A percentile compares a stretch with the other conserved stretches of the same genome.
Evolutionary conservation across 257 asterid species (phyloP).

Genomic region (Solanum pinnatisectum): DNA sequence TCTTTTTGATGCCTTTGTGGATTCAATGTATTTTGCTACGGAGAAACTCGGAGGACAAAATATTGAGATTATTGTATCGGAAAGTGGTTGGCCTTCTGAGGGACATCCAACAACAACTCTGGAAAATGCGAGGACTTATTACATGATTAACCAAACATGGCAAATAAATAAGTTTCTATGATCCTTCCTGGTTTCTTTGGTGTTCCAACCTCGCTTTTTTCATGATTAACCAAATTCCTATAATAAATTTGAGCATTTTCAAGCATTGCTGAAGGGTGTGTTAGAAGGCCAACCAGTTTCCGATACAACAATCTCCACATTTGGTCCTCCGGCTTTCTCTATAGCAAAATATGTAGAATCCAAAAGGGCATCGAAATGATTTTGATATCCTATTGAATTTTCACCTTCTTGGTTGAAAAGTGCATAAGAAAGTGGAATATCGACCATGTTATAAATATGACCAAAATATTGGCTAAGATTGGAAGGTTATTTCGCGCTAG

Average conservation of each 20-base stretch:
- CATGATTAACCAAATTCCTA: neutral
- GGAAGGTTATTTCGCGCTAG: neutral
- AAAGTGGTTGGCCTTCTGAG: slow-evolving; percentile 33
- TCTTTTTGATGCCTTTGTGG: slow-evolving; percentile 27
- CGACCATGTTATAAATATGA: neutral
- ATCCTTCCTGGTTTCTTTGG: slow-evolving; percentile 12
- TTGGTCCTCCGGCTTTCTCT: slow-evolving; percentile 17
- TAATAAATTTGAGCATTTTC: slow-evolving; percentile 7
- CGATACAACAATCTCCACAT: slow-evolving; percentile 21
- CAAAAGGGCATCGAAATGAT: slow-evolving; percentile 28
- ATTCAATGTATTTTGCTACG: slow-evolving; percentile 17
- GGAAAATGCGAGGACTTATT: slow-evolving; percentile 1
- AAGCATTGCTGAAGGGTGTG: neutral
- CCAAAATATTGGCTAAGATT: slow-evolving; percentile 25
- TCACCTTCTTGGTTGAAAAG: slow-evolving; percentile 8
- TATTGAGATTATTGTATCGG: slow-evolving; percentile 19
- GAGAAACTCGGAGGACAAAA: slow-evolving; percentile 18
- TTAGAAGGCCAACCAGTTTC: slow-evolving; percentile 31
- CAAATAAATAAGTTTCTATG: slow-evolving; percentile 2
- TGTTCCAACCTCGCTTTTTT: neutral
- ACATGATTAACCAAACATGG: neutral
- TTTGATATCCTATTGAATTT: slow-evolving; percentile 1
- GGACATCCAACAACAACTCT: slow-evolving; percentile 10
- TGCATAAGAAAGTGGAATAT: slow-evolving; percentile 18
- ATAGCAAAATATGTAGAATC: slow-evolving; percentile 25